phyloP scores from a whole-genome alignment of 768 basidiomycete genomes.

The Leccinellum luteum region DNA sequence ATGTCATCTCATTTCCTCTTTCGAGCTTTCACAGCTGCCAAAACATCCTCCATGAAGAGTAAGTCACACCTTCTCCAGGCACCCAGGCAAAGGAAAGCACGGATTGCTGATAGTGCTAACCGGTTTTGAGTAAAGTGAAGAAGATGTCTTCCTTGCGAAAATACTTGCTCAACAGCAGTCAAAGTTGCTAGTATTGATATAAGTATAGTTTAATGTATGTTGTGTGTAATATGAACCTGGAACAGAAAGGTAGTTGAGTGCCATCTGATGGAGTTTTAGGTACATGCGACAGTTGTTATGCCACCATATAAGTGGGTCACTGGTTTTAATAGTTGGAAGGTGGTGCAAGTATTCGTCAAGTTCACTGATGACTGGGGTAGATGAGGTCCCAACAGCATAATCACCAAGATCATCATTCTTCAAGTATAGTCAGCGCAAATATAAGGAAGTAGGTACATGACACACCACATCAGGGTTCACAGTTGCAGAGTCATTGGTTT shows the following conservation, averaged over 20 bases:
- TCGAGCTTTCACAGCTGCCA: neutral
- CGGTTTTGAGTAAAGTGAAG: neutral
- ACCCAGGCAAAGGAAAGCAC: neutral
- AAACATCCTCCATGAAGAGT: neutral
- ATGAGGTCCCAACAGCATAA: neutral
- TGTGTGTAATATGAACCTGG: neutral
- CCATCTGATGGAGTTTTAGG: neutral
- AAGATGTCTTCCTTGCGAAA: neutral
- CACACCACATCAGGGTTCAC: neutral
- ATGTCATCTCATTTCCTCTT: neutral
- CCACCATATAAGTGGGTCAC: neutral
- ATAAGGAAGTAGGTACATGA: neutral
- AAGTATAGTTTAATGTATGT: neutral
- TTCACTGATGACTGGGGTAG: neutral
- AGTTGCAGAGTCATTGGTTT: neutral
- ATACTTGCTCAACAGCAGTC: neutral
- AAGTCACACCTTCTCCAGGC: neutral
- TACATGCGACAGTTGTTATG: neutral
- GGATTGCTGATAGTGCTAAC: neutral
- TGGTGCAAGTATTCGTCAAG: neutral
- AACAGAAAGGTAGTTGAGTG: neutral
- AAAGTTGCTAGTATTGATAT: neutral
- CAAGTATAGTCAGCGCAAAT: neutral
- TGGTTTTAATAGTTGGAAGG: no score
- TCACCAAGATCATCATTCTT: neutral